A percentile compares a stretch with the other conserved stretches of the same genome.
Conservation (phyloP, 441 rosid genomes). For the Erodium moschatum region DNA sequence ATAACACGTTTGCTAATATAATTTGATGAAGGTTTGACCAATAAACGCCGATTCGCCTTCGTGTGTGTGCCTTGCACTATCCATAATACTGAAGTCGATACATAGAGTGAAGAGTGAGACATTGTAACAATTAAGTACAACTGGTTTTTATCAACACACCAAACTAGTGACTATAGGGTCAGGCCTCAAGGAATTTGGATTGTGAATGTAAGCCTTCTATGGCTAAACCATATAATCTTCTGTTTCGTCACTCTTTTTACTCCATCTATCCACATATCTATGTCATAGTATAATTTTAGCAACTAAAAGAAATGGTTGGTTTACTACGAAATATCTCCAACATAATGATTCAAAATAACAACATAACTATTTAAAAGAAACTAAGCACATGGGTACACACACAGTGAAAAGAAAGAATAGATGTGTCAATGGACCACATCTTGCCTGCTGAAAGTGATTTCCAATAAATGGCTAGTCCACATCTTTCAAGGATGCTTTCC, state of each 20-base stretch:
- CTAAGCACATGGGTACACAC: background rate
- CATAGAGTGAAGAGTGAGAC: background rate
- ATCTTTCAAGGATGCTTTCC: constrained; percentile 82
- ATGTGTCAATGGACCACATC: constrained; percentile 36
- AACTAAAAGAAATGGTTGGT: background rate
- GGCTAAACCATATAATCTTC: background rate
- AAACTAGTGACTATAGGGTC: background rate
- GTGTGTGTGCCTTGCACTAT: background rate
- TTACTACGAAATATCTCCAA: background rate
- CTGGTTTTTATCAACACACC: background rate
- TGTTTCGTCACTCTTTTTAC: background rate
- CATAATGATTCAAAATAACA: background rate
- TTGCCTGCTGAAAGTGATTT: constrained; percentile 88
- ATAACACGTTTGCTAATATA: background rate
- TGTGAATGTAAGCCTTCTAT: background rate
- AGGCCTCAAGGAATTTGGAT: background rate
- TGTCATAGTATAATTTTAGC: background rate
- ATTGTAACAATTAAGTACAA: background rate
- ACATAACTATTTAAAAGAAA: background rate
- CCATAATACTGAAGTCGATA: background rate
- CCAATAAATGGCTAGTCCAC: constrained; percentile 90
- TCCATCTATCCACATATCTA: background rate
- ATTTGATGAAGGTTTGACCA: background rate
- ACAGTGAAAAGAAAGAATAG: background rate
- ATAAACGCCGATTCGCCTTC: background rate